Base-by-base conservation (phyloP, 768 basidiomycete genomes). In the Russula brevipes region DNA sequence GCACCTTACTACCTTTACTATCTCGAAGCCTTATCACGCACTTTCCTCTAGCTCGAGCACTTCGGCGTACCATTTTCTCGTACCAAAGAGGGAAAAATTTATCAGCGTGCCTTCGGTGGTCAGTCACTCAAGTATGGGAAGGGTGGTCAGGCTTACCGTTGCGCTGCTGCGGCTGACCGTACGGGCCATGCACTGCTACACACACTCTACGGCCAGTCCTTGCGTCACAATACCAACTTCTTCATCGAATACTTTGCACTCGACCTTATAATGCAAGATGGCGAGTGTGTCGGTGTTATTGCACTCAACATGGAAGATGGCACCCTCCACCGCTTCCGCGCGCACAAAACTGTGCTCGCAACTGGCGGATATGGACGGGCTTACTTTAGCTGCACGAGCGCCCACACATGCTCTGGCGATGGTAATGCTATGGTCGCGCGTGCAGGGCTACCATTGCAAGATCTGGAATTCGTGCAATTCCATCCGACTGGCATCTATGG, bases 201-300 rank as follows among this genome's bases (percentile, higher is more conserved):
- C 81, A 98, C 96, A 9, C 91, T 99, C 60, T 99, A 99, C 71
- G 97, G 97, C 69, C 97, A 99, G 80, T 98, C 96, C 62, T 85
- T 99, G 64, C 89, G 94, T 62, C 97, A 99, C 81, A 88, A 98
- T 81, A 98, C 97, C 74, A 96, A 98, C 78, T 99, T 98, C 79
- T 99, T 99, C 81, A 98, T 99, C 76, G 97, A 99, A 76, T 99
- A 96, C 77, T 98, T 99, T 75, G 97, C 96, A n/a, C 85, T 96
- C 61, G 97, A 99, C 75, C 80, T 99, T 64, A 93, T 99, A 75
- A 99, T 99, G 97, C 82, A 98, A 74, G 94, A 90, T 66, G 97
- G 95, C 69, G 94, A 98, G 77, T 99, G 97, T 80, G 95, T 99
- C 61, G 97, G 97, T 79, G 97, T 99, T 56, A 91, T 98, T 73